Base-by-base conservation (phyloP, 2,329 filamentous ascomycete species). In the Knufia fluminis region DNA sequence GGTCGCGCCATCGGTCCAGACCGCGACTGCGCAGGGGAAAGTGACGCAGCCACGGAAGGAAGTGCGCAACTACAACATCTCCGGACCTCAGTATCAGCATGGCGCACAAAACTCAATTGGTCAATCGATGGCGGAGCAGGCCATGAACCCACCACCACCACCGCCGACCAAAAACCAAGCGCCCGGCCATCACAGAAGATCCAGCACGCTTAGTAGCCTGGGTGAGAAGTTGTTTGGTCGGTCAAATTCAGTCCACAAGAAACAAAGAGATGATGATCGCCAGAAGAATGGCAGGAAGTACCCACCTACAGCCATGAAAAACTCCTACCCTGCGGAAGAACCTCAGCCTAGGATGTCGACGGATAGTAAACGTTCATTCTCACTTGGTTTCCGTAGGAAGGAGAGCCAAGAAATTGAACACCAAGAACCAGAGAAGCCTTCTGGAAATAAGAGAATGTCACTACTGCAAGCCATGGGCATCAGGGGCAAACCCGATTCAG, bases 271-370 rank as follows among this genome's bases (percentile, higher is more conserved):
- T 24, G 57, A 60, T 47, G 60, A 62, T 35, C 52, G 68, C 55
- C 66, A 75, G 52, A 61, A 70, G 7, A 77, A 75, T 50, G 61
- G 66, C 50, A 80, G 86, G 64, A 82, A 82, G 54, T 94, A 96
- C 61, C 91, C 91, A 49, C 91, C 91, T 3, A 85, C 91, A 42
- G 95, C 89, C 70, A 94, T 96, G 88, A 79, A 84, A 54, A 83
- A 84, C 54, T 73, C 80, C 1, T 79, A 85, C 66, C 71, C 79
- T 4, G 75, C 76, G 42, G 74, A 73, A 28, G 48, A 53, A n/a
- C 19, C 46, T 33, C 78, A 80, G 33, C 67, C 74, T 10, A 74
- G 85, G 42, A 72, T 74, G 35, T 90, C 85, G 1, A 79, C 86
- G 61, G 86, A 90, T 57, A 89, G 83, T 16, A 78, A 85, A 20